These are phyloP conservation scores for Rhizoclosmatium globosum DNA, from an alignment of 192 early-diverging fungal species.

Conservation along the genomic window DNA sequence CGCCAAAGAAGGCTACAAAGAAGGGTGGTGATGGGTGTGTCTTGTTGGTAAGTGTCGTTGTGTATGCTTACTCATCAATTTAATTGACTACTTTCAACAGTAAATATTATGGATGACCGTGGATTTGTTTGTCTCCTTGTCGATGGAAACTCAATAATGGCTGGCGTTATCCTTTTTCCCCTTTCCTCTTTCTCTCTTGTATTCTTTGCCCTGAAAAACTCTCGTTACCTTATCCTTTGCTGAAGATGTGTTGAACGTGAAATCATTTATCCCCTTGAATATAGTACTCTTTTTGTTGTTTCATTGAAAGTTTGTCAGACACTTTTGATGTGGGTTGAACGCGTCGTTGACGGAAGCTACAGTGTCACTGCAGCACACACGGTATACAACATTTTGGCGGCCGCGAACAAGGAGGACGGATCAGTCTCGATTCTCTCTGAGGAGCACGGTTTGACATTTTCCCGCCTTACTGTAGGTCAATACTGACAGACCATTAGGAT, in stretches of 20 bases:
- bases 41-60: neutral
- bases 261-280: neutral
- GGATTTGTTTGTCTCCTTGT: no score
- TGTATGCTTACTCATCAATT: no score
- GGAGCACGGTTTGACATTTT: slow-evolving; percentile 21
- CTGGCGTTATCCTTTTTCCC: no score
- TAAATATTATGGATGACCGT: no score
- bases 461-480: neutral
- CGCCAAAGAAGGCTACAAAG: slow-evolving; percentile 78
- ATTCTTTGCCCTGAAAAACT: no score
- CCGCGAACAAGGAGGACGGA: slow-evolving; percentile 44
- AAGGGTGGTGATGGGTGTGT: neutral
- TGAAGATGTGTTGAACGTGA: no score
- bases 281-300: neutral
- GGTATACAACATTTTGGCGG: slow-evolving; percentile 37
- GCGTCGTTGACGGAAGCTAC: slow-evolving; percentile 40
- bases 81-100: no score
- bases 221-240: no score
- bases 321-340: slow-evolving; percentile 44
- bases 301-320: neutral
- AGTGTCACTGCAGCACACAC: slow-evolving; percentile 29
- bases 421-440: slow-evolving; percentile 41
- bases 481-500: neutral
- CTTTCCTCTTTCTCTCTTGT: no score
- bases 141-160: no score